phyloP scores from a whole-genome alignment of 2,329 filamentous ascomycete species.

The Aspergillus pseudoviridinutans region DNA sequence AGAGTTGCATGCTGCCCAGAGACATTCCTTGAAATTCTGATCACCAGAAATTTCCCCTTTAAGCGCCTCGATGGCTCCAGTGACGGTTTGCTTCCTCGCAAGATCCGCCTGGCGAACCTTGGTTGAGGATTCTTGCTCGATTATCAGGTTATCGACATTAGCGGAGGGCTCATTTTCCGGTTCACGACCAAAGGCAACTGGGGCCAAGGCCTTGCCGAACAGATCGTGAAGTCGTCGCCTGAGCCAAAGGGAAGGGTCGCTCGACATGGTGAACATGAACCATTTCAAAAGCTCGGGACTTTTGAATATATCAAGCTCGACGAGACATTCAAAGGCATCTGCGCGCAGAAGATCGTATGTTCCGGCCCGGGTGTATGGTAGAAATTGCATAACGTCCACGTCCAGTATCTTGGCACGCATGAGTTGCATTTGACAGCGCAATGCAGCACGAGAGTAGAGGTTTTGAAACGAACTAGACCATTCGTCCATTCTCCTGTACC shows the following conservation, averaged over 20 bases:
- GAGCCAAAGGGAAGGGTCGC: conserved; percentile 57
- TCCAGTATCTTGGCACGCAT: conserved; percentile 52
- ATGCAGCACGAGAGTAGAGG: conserved; percentile 57
- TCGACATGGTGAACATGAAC: conserved; percentile 53
- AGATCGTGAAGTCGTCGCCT: conserved; percentile 50
- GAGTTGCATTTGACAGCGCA: conserved; percentile 56
- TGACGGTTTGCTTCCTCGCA: conserved; percentile 53
- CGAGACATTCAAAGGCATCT: conserved; percentile 56
- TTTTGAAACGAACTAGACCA: conserved; percentile 65
- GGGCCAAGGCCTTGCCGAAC: conserved; percentile 54
- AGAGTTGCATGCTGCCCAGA: conserved; percentile 56
- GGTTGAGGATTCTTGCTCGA: conserved; percentile 53
- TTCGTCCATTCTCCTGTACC: conserved; percentile 62
- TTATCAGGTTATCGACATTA: conserved; percentile 47
- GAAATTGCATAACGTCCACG: conserved; percentile 52
- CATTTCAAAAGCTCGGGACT: conserved; percentile 52
- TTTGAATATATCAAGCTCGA: conserved; percentile 53
- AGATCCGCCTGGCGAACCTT: conserved; percentile 52
- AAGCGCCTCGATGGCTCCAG: conserved; percentile 55
- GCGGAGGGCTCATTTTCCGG: conserved; percentile 28
- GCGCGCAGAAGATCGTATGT: conserved; percentile 59
- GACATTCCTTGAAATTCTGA: conserved; percentile 46
- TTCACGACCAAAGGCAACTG: conserved; percentile 55
- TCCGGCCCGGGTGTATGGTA: conserved; percentile 58
- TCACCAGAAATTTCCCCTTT: conserved; percentile 51